Base-by-base conservation (phyloP, 257 asterid genomes). In the Coffea canephora region DNA sequence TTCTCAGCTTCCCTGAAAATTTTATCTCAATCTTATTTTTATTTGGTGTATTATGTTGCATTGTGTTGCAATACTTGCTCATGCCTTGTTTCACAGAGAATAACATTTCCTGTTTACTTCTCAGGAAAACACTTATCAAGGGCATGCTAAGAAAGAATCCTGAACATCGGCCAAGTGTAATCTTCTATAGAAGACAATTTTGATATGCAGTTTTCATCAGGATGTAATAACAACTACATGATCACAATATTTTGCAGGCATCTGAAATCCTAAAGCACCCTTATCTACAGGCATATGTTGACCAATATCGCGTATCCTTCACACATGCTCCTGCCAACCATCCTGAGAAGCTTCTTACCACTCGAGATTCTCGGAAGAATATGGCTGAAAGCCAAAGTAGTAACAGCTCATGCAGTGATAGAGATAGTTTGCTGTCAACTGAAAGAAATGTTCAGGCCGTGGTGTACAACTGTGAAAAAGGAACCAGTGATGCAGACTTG, bases 131-230 rank as follows among this genome's bases (percentile, higher is more conserved):
- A 18, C 88, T 96, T 45, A 94, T 96, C 92, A 94, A 91, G 89
- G 91, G 96, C 86, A 96, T 96, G 99, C 95, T 96, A 69, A 87
- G 99, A 80, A 96, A 96, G 90, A 96, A 91, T 85, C 99, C 99
- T 0, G 99, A 94, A 84, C 97, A 96, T 81, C 97, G 98, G 69
- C 91, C 97, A 69, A 94, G 85, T 76, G 99, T 94, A 92, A 91
- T 91, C 86, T 80, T 81, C 84, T 50, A 55, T 43, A 27, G 16
- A 81, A 64, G 76, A 80, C 54, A n/a, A 69, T 76, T 78, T 68
- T 71, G 79, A 1, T 31, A 36, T 77, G 25, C 12, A 62, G 16
- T 48, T 54, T 71, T 14, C 23, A 43, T 39, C 8, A 69, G 69
- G 61, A 81, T 64, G 14, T 52, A 36, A 19, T 77, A 72, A 57